A percentile compares a stretch with the other conserved stretches of the same genome.
Conservation (phyloP, 495 filamentous ascomycete species). For the Penicillium atrosanguineum region DNA sequence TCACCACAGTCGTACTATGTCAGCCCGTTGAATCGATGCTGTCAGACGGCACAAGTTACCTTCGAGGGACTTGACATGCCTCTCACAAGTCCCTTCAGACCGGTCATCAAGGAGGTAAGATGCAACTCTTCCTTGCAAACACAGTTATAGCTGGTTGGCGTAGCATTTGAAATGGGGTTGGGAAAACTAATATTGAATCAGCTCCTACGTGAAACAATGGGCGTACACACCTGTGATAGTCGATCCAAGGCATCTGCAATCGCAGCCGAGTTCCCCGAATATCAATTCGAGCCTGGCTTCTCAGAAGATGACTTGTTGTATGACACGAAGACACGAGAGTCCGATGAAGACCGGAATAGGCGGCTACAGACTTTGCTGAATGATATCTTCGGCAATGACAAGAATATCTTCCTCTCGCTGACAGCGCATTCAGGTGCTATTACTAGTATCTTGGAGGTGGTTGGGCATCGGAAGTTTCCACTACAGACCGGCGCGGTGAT, state of each 20-base stretch:
- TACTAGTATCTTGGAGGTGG: slow-evolving; percentile 53
- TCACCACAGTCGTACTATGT: slow-evolving; percentile 67
- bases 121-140: background rate
- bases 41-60: slow-evolving; percentile 61
- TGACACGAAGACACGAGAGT: slow-evolving; percentile 53
- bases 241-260: slow-evolving; percentile 62
- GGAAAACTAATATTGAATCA: background rate
- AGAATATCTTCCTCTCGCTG: slow-evolving; percentile 61
- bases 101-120: slow-evolving; percentile 64
- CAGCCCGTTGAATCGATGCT: slow-evolving; percentile 70
- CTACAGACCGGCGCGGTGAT: slow-evolving; percentile 69
- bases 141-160: background rate
- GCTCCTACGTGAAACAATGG: slow-evolving; percentile 69
- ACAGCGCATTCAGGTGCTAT: slow-evolving; percentile 76
- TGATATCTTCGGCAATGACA: slow-evolving; percentile 61
- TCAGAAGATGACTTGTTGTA: slow-evolving; percentile 60
- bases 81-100: slow-evolving; percentile 50
- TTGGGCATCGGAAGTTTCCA: slow-evolving; percentile 64
- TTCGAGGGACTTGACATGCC: slow-evolving; percentile 58
- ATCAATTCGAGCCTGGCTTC: slow-evolving; percentile 62
- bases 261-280: slow-evolving; percentile 53
- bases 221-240: slow-evolving; percentile 79
- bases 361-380: slow-evolving; percentile 56
- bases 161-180: background rate
- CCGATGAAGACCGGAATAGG: slow-evolving; percentile 50